Percentiles rank a stretch among this genome's conserved stretches.
These are phyloP conservation scores for Ustilago bromivora DNA, from an alignment of 1,284 basidiomycete species.

Conservation along the genomic window DNA sequence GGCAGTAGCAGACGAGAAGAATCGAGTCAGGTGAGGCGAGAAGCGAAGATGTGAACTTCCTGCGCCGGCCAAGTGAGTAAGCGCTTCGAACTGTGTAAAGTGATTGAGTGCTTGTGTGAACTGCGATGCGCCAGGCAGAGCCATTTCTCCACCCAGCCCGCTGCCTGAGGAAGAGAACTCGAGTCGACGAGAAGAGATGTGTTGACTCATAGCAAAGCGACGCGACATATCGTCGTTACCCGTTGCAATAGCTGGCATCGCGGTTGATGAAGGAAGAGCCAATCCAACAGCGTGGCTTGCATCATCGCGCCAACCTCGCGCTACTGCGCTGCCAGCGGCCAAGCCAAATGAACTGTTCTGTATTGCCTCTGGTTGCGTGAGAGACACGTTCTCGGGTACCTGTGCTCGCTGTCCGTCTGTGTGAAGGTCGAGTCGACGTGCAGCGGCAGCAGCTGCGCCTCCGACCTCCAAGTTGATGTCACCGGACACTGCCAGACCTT, in stretches of 20 bases:
- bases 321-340: constrained; percentile 26
- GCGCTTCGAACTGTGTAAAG: constrained; percentile 58
- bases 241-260: constrained; percentile 46
- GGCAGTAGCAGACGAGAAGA: constrained; percentile 58
- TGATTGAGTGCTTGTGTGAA: constrained; percentile 65
- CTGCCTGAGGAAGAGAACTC: constrained; percentile 41
- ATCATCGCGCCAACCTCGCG: constrained; percentile 32
- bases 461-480: constrained; percentile 58
- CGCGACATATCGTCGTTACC: constrained; percentile 45
- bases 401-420: constrained; percentile 64
- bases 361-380: constrained; percentile 67
- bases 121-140: constrained; percentile 49
- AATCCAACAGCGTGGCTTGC: constrained; percentile 22
- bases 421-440: constrained; percentile 57
- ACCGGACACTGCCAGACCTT: constrained; percentile 66
- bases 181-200: constrained; percentile 45
- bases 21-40: constrained; percentile 66
- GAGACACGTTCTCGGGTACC: constrained; percentile 65
- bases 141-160: constrained; percentile 25
- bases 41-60: constrained; percentile 55
- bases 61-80: constrained; percentile 32
- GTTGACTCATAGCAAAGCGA: constrained; percentile 57
- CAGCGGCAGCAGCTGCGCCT: constrained; percentile 26
- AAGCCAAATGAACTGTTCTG: constrained; percentile 45
- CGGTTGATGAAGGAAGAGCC: constrained; percentile 55